Conservation (phyloP, 345 rosid species). For the Lumnitzera littorea region DNA sequence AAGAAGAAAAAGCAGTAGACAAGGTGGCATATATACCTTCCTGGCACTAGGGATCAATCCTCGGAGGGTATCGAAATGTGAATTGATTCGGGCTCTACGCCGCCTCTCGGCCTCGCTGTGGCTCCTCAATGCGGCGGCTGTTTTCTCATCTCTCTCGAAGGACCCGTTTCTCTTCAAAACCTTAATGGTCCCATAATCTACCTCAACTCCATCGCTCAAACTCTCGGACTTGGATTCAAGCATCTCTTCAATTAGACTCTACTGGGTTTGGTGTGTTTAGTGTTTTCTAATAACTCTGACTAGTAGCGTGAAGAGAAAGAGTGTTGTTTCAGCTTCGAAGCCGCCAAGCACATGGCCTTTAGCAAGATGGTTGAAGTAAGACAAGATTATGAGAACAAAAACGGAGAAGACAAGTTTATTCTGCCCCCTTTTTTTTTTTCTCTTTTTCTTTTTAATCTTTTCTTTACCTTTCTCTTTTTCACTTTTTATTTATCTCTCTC, state of each 20-base stretch:
- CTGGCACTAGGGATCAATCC: slow-evolving; percentile 31
- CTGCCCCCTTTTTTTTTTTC: too few relatives aligned
- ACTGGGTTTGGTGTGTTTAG: not conserved
- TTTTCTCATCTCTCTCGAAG: slow-evolving; percentile 15
- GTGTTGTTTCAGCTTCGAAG: slow-evolving; percentile 4
- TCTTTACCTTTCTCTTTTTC: too few relatives aligned
- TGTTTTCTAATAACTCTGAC: not conserved
- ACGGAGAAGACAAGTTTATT: too few relatives aligned
- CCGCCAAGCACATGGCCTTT: not conserved
- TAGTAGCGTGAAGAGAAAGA: not conserved
- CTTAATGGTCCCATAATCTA: not conserved
- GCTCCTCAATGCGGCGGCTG: slow-evolving; percentile 38
- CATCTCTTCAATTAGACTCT: slow-evolving; percentile 1
- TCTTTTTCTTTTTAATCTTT: too few relatives aligned
- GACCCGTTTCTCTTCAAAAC: slow-evolving; percentile 10
- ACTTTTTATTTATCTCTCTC: too few relatives aligned
- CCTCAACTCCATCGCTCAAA: slow-evolving; percentile 3
- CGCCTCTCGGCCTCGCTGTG: slow-evolving; percentile 54
- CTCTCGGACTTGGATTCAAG: slow-evolving; percentile 1
- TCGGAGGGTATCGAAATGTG: slow-evolving; percentile 45
- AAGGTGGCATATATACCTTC: slow-evolving; percentile 23
- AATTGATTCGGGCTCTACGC: slow-evolving; percentile 44
- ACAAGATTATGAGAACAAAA: too few relatives aligned
- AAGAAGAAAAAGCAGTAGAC: too few relatives aligned
- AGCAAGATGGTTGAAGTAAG: too few relatives aligned